These are phyloP conservation scores for Taphrina communis DNA, from an alignment of 1,139 yeast genomes.

Conservation along the genomic window DNA sequence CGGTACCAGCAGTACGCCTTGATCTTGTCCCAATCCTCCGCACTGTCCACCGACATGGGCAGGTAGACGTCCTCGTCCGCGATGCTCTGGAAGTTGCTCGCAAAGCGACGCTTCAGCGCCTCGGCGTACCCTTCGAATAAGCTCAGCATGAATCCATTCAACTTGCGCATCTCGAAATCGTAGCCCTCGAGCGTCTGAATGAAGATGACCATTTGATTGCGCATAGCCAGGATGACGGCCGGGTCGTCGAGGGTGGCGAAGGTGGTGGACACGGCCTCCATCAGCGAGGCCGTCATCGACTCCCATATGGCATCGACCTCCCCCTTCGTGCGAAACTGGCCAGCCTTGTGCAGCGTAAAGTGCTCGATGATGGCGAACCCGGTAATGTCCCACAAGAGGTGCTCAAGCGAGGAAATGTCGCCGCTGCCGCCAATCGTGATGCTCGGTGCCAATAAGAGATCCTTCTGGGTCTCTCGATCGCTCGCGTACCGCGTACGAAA, in stretches of 20 bases:
- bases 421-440: slow-evolving; percentile 45
- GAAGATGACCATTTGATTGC: slow-evolving; percentile 71
- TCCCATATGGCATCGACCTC: slow-evolving; percentile 82
- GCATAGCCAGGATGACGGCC: slow-evolving; percentile 56
- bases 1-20: slow-evolving; percentile 74
- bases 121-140: slow-evolving; percentile 68
- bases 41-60: slow-evolving; percentile 75
- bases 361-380: slow-evolving; percentile 83
- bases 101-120: slow-evolving; percentile 63
- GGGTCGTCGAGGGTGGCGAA: slow-evolving; percentile 50
- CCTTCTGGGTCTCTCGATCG: slow-evolving; percentile 76
- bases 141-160: slow-evolving; percentile 67
- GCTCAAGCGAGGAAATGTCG: slow-evolving; percentile 55
- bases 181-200: slow-evolving; percentile 73
- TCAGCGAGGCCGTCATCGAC: slow-evolving; percentile 55
- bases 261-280: slow-evolving; percentile 49
- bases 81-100: slow-evolving; percentile 64
- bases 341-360: slow-evolving; percentile 63
- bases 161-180: slow-evolving; percentile 64
- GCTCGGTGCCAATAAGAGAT: slow-evolving; percentile 66
- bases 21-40: slow-evolving; percentile 66
- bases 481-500: slow-evolving; percentile 69
- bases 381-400: slow-evolving; percentile 65
- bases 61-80: slow-evolving; percentile 84
- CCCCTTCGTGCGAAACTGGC: slow-evolving; percentile 53